Base-by-base conservation (phyloP, 768 basidiomycete species). In the Scleroderma citrinum region DNA sequence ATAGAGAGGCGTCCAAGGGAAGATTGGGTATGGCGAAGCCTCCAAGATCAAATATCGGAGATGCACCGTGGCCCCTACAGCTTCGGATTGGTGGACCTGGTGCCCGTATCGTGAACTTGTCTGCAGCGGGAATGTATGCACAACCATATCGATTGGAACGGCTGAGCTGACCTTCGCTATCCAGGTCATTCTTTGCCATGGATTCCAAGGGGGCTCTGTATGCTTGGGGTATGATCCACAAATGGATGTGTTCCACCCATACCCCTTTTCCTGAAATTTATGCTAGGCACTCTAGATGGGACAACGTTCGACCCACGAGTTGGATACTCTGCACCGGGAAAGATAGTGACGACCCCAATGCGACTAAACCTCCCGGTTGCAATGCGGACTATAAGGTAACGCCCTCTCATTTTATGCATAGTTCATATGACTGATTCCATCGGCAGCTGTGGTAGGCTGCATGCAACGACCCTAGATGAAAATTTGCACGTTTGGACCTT, bases 161-260 rank as follows among this genome's bases (percentile, higher is more conserved):
- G 43, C 44, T 40, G 51, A 42, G 24, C 47, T 36, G 8, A 26
- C 35, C 30, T 21, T 30, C n/a, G 24, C 30, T 42, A 36, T 46
- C 20, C 50, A 92, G 89, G 89, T 88, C 84, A 29, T 94, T 92
- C 66, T 85, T 92, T 59, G 90, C 88, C 2, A 68, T 94, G 35
- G 87, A 92, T 64, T 82, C 87, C 1, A 64, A 76, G 43, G 92
- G 92, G 7, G 66, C 69, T 29, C 67, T 94, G 20, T 76, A 83
- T 59, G 83, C 83, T n/a, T 94, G 92, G 89, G 92, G 89, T 87
- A 50, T 71, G 59, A 12, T 6, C 21, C 43, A 30, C 26, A 23
- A 8, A 5, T 8, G 4, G 8, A 8, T 8, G 8, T 29, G 8
- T 29, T 29, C 26, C 26, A 29, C 8, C 26, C 26, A 29, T 4